Base-by-base conservation (phyloP, 2,329 filamentous ascomycete species). In the Aspergillus udagawae region DNA sequence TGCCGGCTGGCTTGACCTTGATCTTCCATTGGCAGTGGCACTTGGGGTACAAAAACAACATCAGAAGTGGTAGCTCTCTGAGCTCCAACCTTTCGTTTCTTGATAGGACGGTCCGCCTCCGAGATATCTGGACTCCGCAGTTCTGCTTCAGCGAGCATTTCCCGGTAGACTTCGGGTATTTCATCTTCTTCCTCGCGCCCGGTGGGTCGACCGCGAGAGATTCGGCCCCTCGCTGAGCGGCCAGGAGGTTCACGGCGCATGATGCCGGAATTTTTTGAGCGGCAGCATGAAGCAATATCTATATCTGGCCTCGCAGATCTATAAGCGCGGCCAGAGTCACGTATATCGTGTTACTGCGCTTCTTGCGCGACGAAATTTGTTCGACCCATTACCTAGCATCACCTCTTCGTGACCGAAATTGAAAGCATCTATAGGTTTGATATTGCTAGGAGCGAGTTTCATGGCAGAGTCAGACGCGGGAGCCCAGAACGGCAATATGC, bases 91-190 rank as follows among this genome's bases (percentile, higher is more conserved):
- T 68, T 75, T n/a, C 75, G 71, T 58, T 70, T 70, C 56, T 79
- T 79, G 25, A 70, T 54, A 9, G 73, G 65, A 42, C 70, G 63
- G 44, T 67, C 66, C 29, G 63, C 58, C 28, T 63, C 63, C 29
- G 60, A 63, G 25, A 63, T 61, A 14, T 53, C 62, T 3, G 68
- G 60, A 35, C 71, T 69, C 44, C 72, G 69, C 12, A 70, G 65
- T 56, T 74, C 71, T 21, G 71, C 72, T 59, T 77, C 75, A 3
- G 71, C 72, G 25, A 79, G 66, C 74, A 78, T 73, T 49, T 78
- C 73, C 49, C 64, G 67, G 56, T 78, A 79, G 3, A 77, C 68
- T 52, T 72, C 67, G 5, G 73, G 68, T 12, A 75, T 63, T 53
- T 73, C 60, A 54, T 71, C 67, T 35, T 53, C 42, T n/a, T 56